Evolutionary conservation across 225 moss, liverwort and hornwort species (phyloP).

Genomic region (Marchantia polymorpha): DNA sequence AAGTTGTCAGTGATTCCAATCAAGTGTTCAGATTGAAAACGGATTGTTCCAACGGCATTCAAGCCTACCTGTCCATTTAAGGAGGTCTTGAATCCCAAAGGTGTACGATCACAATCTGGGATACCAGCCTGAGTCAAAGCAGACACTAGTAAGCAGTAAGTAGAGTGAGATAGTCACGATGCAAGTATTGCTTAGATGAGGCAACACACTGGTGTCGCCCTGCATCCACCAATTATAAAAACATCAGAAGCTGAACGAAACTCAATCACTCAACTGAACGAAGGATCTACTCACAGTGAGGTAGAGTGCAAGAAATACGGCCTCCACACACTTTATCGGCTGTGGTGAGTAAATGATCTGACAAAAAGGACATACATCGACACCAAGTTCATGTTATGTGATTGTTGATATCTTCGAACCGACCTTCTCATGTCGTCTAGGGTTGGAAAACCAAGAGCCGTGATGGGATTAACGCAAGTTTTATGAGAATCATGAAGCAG

Average conservation of each 20-base stretch:
- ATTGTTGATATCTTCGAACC: neutral
- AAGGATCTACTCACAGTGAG: constrained; percentile 54
- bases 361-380: neutral
- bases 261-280: neutral
- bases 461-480: too few species aligned
- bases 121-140: constrained; percentile 52
- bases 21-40: neutral
- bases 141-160: neutral
- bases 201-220: neutral
- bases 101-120: constrained; percentile 63
- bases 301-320: constrained; percentile 81
- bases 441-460: neutral
- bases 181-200: neutral
- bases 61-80: constrained; percentile 58
- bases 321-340: constrained; percentile 87
- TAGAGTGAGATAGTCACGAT: neutral
- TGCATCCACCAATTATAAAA: neutral
- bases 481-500: too few species aligned
- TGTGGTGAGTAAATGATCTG: constrained; percentile 85
- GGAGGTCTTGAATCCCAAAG: constrained; percentile 73
- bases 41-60: neutral
- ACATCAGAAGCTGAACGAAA: neutral
- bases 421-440: neutral
- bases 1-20: too few species aligned
- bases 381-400: neutral